Conservation (phyloP, 1,284 basidiomycete genomes). For the Cryptococcus maquisensis region DNA sequence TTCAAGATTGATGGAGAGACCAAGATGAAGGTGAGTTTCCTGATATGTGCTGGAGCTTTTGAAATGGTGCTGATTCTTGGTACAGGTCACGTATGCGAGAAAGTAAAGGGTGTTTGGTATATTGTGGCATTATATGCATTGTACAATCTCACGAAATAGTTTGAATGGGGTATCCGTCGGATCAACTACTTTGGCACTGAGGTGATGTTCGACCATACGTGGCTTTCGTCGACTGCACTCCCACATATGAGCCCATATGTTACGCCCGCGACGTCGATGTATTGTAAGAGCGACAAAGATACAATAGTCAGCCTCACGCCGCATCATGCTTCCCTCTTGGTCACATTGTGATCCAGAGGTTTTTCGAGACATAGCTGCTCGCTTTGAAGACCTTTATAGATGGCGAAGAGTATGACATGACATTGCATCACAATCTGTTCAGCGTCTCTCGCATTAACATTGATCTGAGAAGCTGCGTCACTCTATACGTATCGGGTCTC, state of each 20-base stretch:
- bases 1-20: constrained; percentile 93
- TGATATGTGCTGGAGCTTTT: background rate
- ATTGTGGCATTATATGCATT: background rate
- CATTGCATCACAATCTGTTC: too few relatives aligned
- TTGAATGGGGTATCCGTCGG: background rate
- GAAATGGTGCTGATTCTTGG: background rate
- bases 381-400: too few relatives aligned
- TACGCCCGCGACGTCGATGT: too few relatives aligned
- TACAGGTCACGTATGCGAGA: constrained; percentile 42
- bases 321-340: too few relatives aligned
- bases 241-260: background rate
- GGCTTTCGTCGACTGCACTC: background rate
- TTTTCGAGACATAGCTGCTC: too few relatives aligned
- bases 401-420: too few relatives aligned
- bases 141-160: background rate
- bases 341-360: too few relatives aligned
- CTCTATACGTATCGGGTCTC: too few relatives aligned
- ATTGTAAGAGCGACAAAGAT: background rate
- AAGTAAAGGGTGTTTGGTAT: constrained; percentile 18
- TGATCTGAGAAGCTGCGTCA: too few relatives aligned
- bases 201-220: background rate
- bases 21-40: constrained; percentile 79
- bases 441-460: too few relatives aligned
- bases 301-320: background rate
- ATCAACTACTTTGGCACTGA: too few relatives aligned